Base-by-base conservation (phyloP, 2,329 filamentous ascomycete genomes). In the Fusarium fujikuroi region DNA sequence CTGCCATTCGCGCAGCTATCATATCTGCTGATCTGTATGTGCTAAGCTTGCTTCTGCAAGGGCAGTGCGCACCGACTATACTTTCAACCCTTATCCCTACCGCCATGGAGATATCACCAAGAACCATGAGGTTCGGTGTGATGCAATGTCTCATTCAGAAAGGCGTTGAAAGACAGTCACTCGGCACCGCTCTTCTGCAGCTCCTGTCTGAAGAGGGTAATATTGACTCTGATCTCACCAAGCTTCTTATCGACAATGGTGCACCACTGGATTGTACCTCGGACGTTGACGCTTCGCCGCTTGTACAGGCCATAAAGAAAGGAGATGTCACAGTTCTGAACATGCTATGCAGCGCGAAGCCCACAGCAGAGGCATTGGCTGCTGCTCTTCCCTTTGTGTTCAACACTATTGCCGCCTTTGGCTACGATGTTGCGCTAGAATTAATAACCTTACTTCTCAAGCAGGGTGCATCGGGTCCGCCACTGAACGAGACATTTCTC, bases 271-370 rank as follows among this genome's bases (percentile, higher is more conserved):
- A 66, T 3, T 7, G 42, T 0, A 12, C 28, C 2, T 18, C 28
- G 3, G 56, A 56, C 3, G 4, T 49, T 6, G 32, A 40, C 15
- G 19, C 5, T 5, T 59, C 57, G 6, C 60, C 68, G 0, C 19
- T 70, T 7, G 8, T 70, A 8, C 5, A 53, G 3, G 54, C 28
- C 1, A n/a, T 46, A 3, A 30, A 23, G 9, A 57, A 39, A 44
- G 66, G 66, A 19, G 47, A 70, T n/a, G 21, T 25, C 9, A 25
- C 40, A 16, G 66, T 61, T 2, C 66, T 70, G 8, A 44, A 61
- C 1, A 60, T 61, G 30, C 54, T 70, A 8, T 70, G 61, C 7
- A 8, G 19, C 1, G 36, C 28, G 21, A 57, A n/a, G 4, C 66
- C 68, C 1, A 16, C 40, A 3, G 8, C 11, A 1, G 46, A 57